A percentile compares a stretch with the other conserved stretches of the same genome.
phyloP scores from a whole-genome alignment of 768 basidiomycete species.

The Phylloporus arenicola region DNA sequence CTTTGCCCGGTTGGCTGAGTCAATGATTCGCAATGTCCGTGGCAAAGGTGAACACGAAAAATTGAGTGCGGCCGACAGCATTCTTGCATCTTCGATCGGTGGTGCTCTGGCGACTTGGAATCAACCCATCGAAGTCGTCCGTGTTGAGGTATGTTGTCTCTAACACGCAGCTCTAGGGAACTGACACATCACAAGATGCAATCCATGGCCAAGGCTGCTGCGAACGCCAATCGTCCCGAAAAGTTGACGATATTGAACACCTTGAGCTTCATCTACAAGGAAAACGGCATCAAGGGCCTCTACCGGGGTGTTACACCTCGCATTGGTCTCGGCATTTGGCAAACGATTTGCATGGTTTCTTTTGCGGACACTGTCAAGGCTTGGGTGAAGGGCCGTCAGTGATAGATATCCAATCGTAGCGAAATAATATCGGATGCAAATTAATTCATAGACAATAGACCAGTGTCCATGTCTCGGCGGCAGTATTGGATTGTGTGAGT shows the following conservation, averaged over 20 bases:
- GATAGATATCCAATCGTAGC: conserved; percentile 20
- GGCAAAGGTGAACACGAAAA: conserved; percentile 77
- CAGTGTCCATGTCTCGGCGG: background rate
- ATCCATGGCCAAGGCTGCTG: conserved; percentile 85
- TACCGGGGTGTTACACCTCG: conserved; percentile 98
- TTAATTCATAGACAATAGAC: background rate
- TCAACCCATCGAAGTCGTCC: conserved; percentile 96
- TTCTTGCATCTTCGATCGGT: conserved; percentile 80
- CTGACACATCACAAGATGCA: conserved; percentile 70
- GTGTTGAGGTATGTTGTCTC: conserved; percentile 68
- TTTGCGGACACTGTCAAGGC: conserved; percentile 94
- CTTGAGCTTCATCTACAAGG: conserved; percentile 88
- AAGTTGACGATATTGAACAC: conserved; percentile 93
- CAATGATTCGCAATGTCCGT: conserved; percentile 64
- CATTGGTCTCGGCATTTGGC: conserved; percentile 94
- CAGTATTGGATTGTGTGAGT: background rate
- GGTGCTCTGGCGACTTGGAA: conserved; percentile 99
- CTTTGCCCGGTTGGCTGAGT: conserved; percentile 90
- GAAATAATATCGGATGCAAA: conserved; percentile 13
- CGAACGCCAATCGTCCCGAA: conserved; percentile 73
- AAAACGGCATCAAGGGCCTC: conserved; percentile 93
- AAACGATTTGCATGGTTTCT: conserved; percentile 98
- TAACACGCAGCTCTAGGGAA: background rate
- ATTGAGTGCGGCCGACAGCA: conserved; percentile 78
- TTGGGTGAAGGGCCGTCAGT: conserved; percentile 54